Percentiles rank a stretch among this genome's conserved stretches.
These are phyloP conservation scores for Cordyceps tenuipes DNA, from an alignment of 2,329 filamentous ascomycete species.

Conservation along the genomic window DNA sequence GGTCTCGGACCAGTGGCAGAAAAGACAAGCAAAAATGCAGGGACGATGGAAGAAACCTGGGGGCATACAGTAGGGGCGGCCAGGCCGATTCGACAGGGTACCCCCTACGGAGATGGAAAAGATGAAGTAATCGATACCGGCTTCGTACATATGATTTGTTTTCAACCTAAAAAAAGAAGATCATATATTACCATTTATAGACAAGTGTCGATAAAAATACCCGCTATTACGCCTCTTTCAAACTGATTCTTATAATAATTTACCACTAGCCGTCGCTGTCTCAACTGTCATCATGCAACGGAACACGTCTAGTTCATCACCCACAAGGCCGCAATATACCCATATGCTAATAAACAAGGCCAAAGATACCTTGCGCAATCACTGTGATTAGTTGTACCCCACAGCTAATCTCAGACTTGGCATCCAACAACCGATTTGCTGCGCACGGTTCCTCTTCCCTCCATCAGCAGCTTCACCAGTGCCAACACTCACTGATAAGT, in stretches of 20 bases:
- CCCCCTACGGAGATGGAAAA: no score
- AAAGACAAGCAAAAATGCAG: no score
- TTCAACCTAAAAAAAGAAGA: no score
- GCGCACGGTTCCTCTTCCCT: not conserved
- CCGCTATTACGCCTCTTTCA: not conserved
- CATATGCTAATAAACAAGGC: not conserved
- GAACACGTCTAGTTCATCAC: slow-evolving; percentile 8
- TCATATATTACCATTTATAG: no score
- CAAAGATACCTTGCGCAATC: not conserved
- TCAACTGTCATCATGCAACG: slow-evolving; percentile 7
- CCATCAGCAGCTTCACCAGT: not conserved
- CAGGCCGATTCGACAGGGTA: no score
- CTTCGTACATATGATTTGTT: no score
- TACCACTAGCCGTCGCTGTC: not conserved
- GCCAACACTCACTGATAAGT: not conserved
- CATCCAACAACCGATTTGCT: not conserved
- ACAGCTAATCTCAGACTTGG: not conserved
- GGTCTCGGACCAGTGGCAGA: no score
- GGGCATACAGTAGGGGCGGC: no score
- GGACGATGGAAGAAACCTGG: no score
- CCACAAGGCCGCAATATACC: not conserved
- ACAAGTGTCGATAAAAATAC: no score
- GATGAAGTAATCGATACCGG: no score
- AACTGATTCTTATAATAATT: no score
- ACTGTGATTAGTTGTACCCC: not conserved